phyloP scores from a whole-genome alignment of 257 asterid species.

The Solanum chaucha region DNA sequence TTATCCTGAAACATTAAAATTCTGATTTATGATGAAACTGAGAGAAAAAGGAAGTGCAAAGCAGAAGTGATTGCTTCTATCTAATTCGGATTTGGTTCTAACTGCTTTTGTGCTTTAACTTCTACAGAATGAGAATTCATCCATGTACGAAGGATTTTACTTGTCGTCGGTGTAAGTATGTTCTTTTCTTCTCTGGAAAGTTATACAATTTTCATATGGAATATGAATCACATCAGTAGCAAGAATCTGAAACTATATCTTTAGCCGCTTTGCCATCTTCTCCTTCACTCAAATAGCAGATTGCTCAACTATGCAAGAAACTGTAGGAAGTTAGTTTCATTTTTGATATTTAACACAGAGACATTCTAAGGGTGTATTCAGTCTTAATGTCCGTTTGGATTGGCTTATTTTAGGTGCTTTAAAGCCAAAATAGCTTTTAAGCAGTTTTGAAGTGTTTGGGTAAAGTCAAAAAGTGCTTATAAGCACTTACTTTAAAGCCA shows the following conservation, averaged over 20 bases:
- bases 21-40: background rate
- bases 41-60: background rate
- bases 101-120: constrained; percentile 7
- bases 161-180: constrained; percentile 30
- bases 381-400: background rate
- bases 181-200: background rate
- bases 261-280: background rate
- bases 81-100: constrained; percentile 3
- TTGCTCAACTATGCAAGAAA: background rate
- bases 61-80: background rate
- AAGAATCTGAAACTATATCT: background rate
- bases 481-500: background rate
- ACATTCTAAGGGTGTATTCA: background rate
- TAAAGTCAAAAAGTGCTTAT: background rate
- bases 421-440: background rate
- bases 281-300: background rate
- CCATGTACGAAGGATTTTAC: constrained; percentile 23
- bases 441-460: background rate
- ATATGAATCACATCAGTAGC: background rate
- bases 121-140: constrained; percentile 24
- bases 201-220: background rate
- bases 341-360: background rate
- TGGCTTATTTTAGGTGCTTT: background rate
- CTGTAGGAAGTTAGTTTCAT: background rate
- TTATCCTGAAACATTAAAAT: background rate